Evolutionary conservation across 2,329 filamentous ascomycete genomes (phyloP), one percentile per base, ranked within the genome.

Genomic region (Capronia epimyces): DNA sequence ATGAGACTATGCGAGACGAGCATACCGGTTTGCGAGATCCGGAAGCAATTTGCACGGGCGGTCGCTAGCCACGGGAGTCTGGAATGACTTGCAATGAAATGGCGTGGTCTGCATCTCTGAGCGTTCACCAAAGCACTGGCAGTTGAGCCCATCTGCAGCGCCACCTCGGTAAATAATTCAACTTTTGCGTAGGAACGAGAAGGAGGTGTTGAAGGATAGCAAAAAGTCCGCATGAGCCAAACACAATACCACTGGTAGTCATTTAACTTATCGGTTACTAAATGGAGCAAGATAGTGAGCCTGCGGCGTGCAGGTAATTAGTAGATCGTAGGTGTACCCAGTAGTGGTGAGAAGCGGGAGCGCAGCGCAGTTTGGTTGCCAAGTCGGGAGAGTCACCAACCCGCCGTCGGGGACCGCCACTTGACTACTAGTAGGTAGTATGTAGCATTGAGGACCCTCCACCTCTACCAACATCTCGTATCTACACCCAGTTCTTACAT

Each of bases 1-100:
- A 57, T 44, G 55, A 57, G 51, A 52, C 32, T 43, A 57, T 47
- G 51, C 45, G 46, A 49, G 18, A 50, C 37, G 50, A 46, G 49
- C 32, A 44, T 8, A 31, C 20, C 37, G 22, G 41, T 13, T 27
- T 43, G 25, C 8, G 41, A 31, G 25, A 43, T 43, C 15, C 32
- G 10, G 24, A 29, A 31, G 24, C 24, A 20, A 29, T 25, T 16
- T 46, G 15, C 24, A 32, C 20, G 22, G 25, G 16, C 12, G 18
- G 12, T 32, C 10, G 41, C 10, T 8, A 13, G n/a, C 12, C 41
- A 5, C 24, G 41, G 15, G 25, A 29, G 25, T 37, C 5, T 7
- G 8, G 27, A 9, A 37, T 37, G 4, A 8, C 8, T 3, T 20
- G 6, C 20, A 42, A 24, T n/a, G 34, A n/a, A 20, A 13, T 9